These are phyloP conservation scores for Nidula niveotomentosa DNA, from an alignment of 1,284 basidiomycete species.

Conservation along the genomic window DNA sequence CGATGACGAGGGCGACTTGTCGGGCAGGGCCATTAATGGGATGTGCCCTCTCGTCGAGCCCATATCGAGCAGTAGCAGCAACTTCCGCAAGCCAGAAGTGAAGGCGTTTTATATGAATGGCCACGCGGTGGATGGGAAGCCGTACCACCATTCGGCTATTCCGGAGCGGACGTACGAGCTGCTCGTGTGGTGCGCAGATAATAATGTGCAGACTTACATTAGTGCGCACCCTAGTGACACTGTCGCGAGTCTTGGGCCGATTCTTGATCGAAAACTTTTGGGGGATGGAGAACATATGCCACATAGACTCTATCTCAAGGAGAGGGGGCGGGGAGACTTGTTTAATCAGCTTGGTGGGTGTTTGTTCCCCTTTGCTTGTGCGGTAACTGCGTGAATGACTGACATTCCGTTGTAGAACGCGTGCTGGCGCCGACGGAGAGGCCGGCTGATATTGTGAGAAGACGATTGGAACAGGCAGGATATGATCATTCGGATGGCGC, in stretches of 20 bases:
- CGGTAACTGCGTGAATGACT: slow-evolving; percentile 83
- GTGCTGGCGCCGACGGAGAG: slow-evolving; percentile 80
- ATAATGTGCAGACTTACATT: slow-evolving; percentile 10
- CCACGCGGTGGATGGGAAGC: too few relatives aligned
- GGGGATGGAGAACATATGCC: background rate
- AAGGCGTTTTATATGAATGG: too few relatives aligned
- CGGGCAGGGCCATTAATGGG: too few relatives aligned
- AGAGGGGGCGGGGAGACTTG: background rate
- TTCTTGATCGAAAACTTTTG: background rate
- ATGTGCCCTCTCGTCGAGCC: too few relatives aligned
- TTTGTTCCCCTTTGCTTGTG: slow-evolving; percentile 54
- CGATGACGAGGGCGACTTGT: slow-evolving; percentile 35
- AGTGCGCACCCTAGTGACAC: slow-evolving; percentile 8
- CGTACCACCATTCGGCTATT: too few relatives aligned
- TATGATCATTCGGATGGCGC: slow-evolving; percentile 85
- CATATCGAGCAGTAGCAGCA: too few relatives aligned
- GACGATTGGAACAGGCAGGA: slow-evolving; percentile 89
- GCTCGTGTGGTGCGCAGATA: slow-evolving; percentile 11
- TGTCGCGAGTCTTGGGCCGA: slow-evolving; percentile 7
- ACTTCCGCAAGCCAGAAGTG: too few relatives aligned
- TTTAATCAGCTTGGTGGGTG: background rate
- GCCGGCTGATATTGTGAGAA: slow-evolving; percentile 84
- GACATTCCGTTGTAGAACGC: slow-evolving; percentile 56
- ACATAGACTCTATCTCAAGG: background rate
- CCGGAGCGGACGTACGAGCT: too few relatives aligned